Evolutionary conservation across 306 rosid genomes (phyloP).

Genomic region (Canavalia gladiata): DNA sequence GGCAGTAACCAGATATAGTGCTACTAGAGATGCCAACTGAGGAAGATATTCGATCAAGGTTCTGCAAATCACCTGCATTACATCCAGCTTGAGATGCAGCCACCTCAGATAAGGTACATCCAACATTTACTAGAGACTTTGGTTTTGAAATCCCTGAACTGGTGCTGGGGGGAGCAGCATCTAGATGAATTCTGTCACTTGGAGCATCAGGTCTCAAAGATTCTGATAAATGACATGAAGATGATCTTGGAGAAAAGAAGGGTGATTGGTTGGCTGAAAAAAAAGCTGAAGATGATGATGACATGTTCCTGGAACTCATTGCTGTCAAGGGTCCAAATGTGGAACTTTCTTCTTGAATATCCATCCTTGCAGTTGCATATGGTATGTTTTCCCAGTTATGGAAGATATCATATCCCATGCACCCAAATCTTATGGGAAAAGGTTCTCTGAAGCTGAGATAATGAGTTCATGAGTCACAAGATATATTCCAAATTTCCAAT

Average conservation of each 20-base stretch:
- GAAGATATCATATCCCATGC: conserved; percentile 56
- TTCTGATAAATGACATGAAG: conserved; percentile 75
- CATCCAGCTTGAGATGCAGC: conserved; percentile 60
- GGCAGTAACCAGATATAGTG: conserved; percentile 64
- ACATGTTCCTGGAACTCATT: conserved; percentile 73
- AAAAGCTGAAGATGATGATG: conserved; percentile 83
- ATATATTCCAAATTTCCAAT: conserved; percentile 31
- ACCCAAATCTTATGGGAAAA: conserved; percentile 37
- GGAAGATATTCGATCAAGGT: conserved; percentile 66
- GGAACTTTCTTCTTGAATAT: conserved; percentile 76
- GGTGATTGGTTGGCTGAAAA: conserved; percentile 93
- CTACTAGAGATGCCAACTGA: conserved; percentile 73
- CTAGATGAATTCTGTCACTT: conserved; percentile 60
- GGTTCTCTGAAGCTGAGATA: conserved; percentile 54
- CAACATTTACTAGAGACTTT: conserved; percentile 57
- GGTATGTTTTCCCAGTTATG: conserved; percentile 48
- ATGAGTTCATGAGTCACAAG: conserved; percentile 39
- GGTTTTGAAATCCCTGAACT: conserved; percentile 64
- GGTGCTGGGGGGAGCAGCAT: conserved; percentile 62
- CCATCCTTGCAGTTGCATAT: conserved; percentile 61
- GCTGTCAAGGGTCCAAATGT: conserved; percentile 67
- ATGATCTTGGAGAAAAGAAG: conserved; percentile 88
- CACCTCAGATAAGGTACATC: conserved; percentile 57
- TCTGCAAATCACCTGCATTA: conserved; percentile 64
- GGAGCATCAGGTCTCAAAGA: conserved; percentile 61